Evolutionary conservation across 2,329 filamentous ascomycete species (phyloP), one percentile per base, ranked within the genome.

Genomic region (Cladorrhinum sp.): DNA sequence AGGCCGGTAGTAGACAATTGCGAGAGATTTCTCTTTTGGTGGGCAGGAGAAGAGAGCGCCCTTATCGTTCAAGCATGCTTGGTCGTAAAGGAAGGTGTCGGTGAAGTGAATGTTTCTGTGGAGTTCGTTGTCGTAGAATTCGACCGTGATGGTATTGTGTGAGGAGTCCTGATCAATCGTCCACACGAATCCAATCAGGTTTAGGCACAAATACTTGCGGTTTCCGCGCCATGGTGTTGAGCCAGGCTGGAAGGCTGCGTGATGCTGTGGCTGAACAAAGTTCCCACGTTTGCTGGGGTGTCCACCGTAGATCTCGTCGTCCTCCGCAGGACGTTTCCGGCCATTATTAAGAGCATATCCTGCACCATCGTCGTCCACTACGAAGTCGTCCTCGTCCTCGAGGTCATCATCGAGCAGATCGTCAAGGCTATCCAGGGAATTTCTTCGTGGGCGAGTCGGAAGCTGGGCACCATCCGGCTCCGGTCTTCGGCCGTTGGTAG

Each of bases 91-190:
- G 72, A 92, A 97, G 0, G 92, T 94, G 72, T 99, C 95, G 12
- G 93, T 98, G 73, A 99, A 98, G 77, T 98, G 95, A 70, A 97
- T 97, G 73, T 98, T 92, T 53, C 94, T 85, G 73, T 96, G 90
- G 62, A 90, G 87, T 67, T 96, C 92, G 61, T 92, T 89, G 73
- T 99, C 96, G 73, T 98, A 97, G 73, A 99, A 99, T 70, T 98
- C 95, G 1, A 98, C 93, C 0, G 93, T 97, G 10, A 99, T 88
- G 1, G 95, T 99, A 72, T 98, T 86, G 68, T 94, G 89, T 18
- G 42, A 46, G 0, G 89, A 90, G 70, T 97, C 93, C 74, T 99
- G 95, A 68, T 96, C 91, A 18, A 99, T 91, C 0, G 94, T 98
- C 92, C 95, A 99, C 8, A 97, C 91, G 70, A 96, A 95, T 0